Evolutionary conservation across 148 eudicot genomes (phyloP).

Genomic region (Camellia lanceoleosa): DNA sequence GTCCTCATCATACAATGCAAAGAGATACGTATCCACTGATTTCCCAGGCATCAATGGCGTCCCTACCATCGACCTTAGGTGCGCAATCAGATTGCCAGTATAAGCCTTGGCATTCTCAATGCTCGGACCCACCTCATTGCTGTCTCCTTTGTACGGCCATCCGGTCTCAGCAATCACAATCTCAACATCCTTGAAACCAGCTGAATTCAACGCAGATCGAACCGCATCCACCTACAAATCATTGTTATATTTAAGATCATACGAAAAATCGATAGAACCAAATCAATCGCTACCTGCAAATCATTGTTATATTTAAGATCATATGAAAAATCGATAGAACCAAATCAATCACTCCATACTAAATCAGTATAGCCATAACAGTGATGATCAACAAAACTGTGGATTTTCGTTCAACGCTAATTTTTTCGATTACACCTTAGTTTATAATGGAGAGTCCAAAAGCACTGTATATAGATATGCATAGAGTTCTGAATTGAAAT

Average conservation of each 20-base stretch:
- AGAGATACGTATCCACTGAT: slow-evolving; percentile 52
- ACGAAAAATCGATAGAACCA: too few relatives aligned
- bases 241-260: not conserved
- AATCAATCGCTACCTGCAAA: slow-evolving; percentile 33
- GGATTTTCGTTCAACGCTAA: too few relatives aligned
- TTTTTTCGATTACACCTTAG: too few relatives aligned
- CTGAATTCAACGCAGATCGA: slow-evolving; percentile 46
- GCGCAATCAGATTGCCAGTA: slow-evolving; percentile 43
- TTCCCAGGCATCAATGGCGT: slow-evolving; percentile 67
- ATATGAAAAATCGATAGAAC: too few relatives aligned
- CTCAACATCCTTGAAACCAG: slow-evolving; percentile 50
- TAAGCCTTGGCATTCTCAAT: slow-evolving; percentile 64
- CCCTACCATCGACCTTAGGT: slow-evolving; percentile 52
- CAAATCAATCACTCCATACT: not conserved
- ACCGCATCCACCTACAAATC: slow-evolving; percentile 49
- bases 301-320: not conserved
- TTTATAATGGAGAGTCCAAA: too few relatives aligned
- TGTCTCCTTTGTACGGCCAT: slow-evolving; percentile 61
- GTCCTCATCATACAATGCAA: slow-evolving; percentile 58
- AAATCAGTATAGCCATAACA: too few relatives aligned
- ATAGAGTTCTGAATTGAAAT: too few relatives aligned
- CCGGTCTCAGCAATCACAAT: slow-evolving; percentile 70
- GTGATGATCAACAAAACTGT: too few relatives aligned
- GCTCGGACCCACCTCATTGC: slow-evolving; percentile 52
- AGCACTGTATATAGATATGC: too few relatives aligned